A percentile compares a stretch with the other conserved stretches of the same genome.
These are phyloP conservation scores for Dorcoceras hygrometricum DNA, from an alignment of 257 asterid species.

Conservation along the genomic window DNA sequence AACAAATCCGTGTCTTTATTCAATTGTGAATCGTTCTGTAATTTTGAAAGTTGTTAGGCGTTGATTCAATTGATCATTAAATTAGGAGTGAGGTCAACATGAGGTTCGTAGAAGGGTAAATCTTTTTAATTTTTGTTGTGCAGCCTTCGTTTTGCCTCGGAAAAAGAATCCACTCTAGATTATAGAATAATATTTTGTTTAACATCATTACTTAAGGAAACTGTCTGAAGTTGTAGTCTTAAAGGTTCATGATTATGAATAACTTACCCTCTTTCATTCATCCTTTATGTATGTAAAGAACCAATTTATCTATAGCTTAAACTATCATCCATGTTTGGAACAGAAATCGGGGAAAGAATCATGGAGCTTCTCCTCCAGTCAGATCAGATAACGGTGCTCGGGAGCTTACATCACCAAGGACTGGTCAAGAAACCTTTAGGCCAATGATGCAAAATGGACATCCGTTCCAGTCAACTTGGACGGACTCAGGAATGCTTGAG, in stretches of 20 bases:
- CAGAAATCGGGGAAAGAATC: slow-evolving; percentile 58
- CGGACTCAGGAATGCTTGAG: slow-evolving; percentile 48
- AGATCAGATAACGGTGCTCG: slow-evolving; percentile 46
- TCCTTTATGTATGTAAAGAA: neutral
- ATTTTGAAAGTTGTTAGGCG: neutral
- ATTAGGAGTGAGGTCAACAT: no score
- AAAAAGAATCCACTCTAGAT: no score
- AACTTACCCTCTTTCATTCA: slow-evolving; percentile 13
- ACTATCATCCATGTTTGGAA: slow-evolving; percentile 23
- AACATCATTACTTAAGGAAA: neutral
- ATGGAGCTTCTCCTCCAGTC: slow-evolving; percentile 30
- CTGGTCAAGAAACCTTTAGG: slow-evolving; percentile 56
- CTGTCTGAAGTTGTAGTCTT: neutral
- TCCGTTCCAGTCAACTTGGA: slow-evolving; percentile 63
- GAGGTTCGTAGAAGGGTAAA: no score
- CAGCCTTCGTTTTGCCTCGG: no score
- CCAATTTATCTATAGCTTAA: slow-evolving; percentile 22
- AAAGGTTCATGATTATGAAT: neutral
- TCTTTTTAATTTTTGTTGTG: no score
- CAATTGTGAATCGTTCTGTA: neutral
- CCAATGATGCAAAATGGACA: slow-evolving; percentile 46
- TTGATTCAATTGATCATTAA: no score
- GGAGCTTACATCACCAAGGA: slow-evolving; percentile 75
- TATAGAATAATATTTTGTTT: no score
- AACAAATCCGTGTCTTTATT: no score